Evolutionary conservation across 495 filamentous ascomycete genomes (phyloP), one percentile per base, ranked within the genome.

Genomic region (Xylaria intraflava): DNA sequence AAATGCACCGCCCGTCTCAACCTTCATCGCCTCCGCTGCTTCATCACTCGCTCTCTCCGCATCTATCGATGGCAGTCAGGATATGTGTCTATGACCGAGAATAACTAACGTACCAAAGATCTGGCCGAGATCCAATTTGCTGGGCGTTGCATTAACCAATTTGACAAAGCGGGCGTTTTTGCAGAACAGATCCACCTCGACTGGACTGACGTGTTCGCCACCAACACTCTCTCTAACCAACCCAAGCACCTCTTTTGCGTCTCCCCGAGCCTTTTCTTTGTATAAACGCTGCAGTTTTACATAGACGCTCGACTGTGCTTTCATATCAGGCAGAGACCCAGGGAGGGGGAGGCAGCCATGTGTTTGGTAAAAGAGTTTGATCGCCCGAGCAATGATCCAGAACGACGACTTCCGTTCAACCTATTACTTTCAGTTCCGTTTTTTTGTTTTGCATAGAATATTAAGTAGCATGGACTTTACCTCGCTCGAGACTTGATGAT

Each of bases 241-340:
- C 14, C 74, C 67, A 10, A 86, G 73, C 2, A 99, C 88, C 66
- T 95, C 86, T 46, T 83, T 79, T 36, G 84, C 71, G 60, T 99
- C 94, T 54, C 79, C 72, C 24, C 86, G 84, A 27, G 94, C 89
- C 65, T 96, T 96, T 22, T 76, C 64, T 69, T 95, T 96, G 81
- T 97, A 98, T 61, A 96, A 83, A 59, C 87, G 95, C 71, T 97
- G 93, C 23, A 99, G 77, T 55, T 83, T 77, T 55, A 97, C 83
- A 72, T 99, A 99, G 57, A 95, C 89, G 43, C 80, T 83, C 17
- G 90, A 95, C 67, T 91, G 82, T 27, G 93, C 89, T 72, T 99
- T 99, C 93, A 99, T 99, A 70, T 99, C 93, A 6, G 93, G 94
- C 12, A 97, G 75, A 17, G 85, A 83, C 41, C 93, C 94, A 2